Base-by-base conservation (phyloP, 371 early-diverging fungal species). In the Sporodiniella umbellata region DNA sequence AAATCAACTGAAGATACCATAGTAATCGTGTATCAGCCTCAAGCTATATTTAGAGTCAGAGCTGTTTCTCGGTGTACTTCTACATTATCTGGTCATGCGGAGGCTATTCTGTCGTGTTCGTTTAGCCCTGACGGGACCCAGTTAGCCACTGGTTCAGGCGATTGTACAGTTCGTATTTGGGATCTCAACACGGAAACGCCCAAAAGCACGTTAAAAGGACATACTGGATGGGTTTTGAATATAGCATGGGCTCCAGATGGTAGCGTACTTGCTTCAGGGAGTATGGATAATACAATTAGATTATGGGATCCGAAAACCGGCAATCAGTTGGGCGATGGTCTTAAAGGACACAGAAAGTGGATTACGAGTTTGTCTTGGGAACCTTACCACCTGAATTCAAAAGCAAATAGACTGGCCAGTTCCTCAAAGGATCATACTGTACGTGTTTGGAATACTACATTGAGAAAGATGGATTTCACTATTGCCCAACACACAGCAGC, bases 401-500 rank as follows among this genome's bases (percentile, higher is more conserved):
- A 81, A 33, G 87, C 84, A 60, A 87, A 84, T 60, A 82, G 92
- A 30, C 69, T 98, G 39, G 99, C 94, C 10, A 88, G 90, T 43
- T 88, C 93, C 5, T 96, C 98, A 11, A 91, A 94, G 65, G 99
- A 99, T 68, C 86, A 87, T 43, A 98, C 99, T 0, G 92, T 96
- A 24, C 82, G 96, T 18, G 85, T 99, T 30, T 99, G 99, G 99
- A 91, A 99, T 70, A 83, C 90, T 1, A 70, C 70, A 11, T 78
- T 84, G 21, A 84, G 94, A 42, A 82, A 86, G 28, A 78, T 87
- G 48, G 65, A 87, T 8, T 82, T 95, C 47, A 81, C 92, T 10
- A 76, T 98, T 46, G 62, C 94, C 21, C 85, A 90, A 57, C 99
- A 96, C 69, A 92, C 96, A 0, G 88, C 88, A 3, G 88, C 94